Evolutionary conservation across 495 filamentous ascomycete genomes (phyloP), one percentile per base, ranked within the genome.

Genomic region (Massariosphaeria phaeospora): DNA sequence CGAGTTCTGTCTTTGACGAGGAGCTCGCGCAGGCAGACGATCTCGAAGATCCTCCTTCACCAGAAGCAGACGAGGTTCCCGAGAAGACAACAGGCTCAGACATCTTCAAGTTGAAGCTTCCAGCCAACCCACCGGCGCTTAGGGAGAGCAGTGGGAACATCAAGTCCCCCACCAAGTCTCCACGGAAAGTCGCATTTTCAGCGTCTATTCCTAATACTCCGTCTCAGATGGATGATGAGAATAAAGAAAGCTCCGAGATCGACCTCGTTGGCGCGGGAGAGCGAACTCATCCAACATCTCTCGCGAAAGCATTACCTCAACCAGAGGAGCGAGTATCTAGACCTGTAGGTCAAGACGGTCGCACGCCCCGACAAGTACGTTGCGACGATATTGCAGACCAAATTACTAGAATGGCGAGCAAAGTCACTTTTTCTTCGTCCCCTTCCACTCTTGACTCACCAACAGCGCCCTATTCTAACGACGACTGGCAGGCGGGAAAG

Each of bases 41-140:
- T 18, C 13, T 57, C 3, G 29, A 53, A 15, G 42, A 57, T 42
- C 36, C 30, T n/a, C 52, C 52, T 20, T 60, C 52, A 21, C 57
- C 47, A 29, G 56, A 62, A 40, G 50, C 51, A 52, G 55, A 52
- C 20, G 45, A 54, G 35, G 43, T 52, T 15, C 52, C 46, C 15
- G 35, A 54, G 0, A 59, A 35, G 56, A 59, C 56, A 17, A n/a
- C 54, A 30, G 51, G 52, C 25, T 61, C 47, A 13, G 61, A 67
- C 45, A 60, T 64, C 45, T 67, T 65, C 55, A 62, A 66, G 43
- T 48, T 69, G 43, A 59, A 64, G 29, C 59, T 66, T 38, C 65
- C 62, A 20, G 44, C 65, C 40, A 26, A 39, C 41, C 55, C 26
- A 17, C 46, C 36, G 31, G 56, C 61, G 57, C 61, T 68, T 55